Evolutionary conservation across 2,329 filamentous ascomycete species (phyloP).

Genomic region (Fonsecaea nubica): DNA sequence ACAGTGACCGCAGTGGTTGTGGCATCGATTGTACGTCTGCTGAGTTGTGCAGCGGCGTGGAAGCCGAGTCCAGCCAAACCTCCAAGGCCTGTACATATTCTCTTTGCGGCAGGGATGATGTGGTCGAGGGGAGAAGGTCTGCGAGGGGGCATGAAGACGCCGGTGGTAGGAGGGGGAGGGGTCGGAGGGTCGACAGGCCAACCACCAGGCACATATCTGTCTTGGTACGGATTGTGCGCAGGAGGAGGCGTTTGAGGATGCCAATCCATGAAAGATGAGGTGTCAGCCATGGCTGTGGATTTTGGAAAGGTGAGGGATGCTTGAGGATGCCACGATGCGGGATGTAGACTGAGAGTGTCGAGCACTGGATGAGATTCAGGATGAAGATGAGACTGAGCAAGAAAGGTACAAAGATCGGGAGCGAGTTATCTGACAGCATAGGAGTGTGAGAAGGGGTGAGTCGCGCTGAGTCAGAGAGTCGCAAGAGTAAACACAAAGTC

Average conservation of each 20-base stretch:
- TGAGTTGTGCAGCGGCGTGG: constrained; percentile 10
- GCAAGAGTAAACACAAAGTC: not conserved
- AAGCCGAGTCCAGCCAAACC: constrained; percentile 10
- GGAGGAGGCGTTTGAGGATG: constrained; percentile 31
- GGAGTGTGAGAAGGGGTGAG: not conserved
- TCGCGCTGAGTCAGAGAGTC: not conserved
- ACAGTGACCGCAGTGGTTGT: constrained; percentile 21
- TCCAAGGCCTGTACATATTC: constrained; percentile 29
- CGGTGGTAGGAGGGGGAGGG: constrained; percentile 21
- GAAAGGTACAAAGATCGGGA: constrained; percentile 5
- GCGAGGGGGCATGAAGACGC: constrained; percentile 24
- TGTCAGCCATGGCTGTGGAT: constrained; percentile 36
- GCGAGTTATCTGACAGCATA: constrained; percentile 3
- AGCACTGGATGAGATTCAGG: not conserved
- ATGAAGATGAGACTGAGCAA: constrained; percentile 13
- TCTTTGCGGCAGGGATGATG: constrained; percentile 26
- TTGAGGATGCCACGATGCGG: constrained; percentile 11
- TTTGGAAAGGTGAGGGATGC: not conserved
- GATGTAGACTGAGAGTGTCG: constrained; percentile 5
- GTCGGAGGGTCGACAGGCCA: constrained; percentile 27
- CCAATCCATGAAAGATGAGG: constrained; percentile 37
- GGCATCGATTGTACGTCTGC: constrained; percentile 14
- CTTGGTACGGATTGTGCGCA: constrained; percentile 28
- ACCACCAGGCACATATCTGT: constrained; percentile 34
- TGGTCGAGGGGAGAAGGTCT: constrained; percentile 19